These are phyloP conservation scores for Neofusicoccum cordaticola DNA, from an alignment of 2,329 filamentous ascomycete species.

Conservation along the genomic window DNA sequence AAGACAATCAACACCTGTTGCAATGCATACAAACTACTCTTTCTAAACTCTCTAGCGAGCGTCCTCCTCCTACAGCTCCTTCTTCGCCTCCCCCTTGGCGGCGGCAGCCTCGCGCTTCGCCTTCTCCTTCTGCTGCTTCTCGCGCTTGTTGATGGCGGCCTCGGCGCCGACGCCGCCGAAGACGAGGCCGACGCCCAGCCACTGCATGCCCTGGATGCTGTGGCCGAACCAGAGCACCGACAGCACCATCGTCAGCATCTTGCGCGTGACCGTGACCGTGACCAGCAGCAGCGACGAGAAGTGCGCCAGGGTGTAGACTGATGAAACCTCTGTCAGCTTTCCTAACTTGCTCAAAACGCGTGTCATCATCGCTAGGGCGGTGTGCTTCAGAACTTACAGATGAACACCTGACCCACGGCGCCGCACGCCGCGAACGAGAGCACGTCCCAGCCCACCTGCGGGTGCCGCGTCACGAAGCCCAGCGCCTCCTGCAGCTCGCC, in stretches of 20 bases:
- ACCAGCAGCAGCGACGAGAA: constrained; percentile 92
- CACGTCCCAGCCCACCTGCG: constrained; percentile 80
- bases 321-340: too few species aligned
- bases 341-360: too few species aligned
- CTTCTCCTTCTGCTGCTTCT: constrained; percentile 78
- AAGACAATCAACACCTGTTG: neutral
- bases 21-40: neutral
- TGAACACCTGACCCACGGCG: constrained; percentile 92
- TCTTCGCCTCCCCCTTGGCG: constrained; percentile 19
- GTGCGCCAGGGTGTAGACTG: constrained; percentile 81
- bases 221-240: constrained; percentile 95
- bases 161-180: constrained; percentile 95
- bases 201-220: constrained; percentile 80
- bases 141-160: constrained; percentile 72
- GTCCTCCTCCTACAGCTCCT: constrained; percentile 17
- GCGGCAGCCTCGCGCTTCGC: constrained; percentile 46
- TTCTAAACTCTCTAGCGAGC: too few species aligned
- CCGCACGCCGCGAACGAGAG: constrained; percentile 87
- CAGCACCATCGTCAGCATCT: constrained; percentile 99
- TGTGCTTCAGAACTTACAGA: constrained; percentile 51
- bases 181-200: constrained; percentile 86
- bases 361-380: neutral
- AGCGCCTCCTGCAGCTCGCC: constrained; percentile 80
- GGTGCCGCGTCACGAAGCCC: constrained; percentile 75
- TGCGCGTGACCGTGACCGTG: constrained; percentile 93